Conservation (phyloP, 139 green algal species). For the Micractinium sp. region DNA sequence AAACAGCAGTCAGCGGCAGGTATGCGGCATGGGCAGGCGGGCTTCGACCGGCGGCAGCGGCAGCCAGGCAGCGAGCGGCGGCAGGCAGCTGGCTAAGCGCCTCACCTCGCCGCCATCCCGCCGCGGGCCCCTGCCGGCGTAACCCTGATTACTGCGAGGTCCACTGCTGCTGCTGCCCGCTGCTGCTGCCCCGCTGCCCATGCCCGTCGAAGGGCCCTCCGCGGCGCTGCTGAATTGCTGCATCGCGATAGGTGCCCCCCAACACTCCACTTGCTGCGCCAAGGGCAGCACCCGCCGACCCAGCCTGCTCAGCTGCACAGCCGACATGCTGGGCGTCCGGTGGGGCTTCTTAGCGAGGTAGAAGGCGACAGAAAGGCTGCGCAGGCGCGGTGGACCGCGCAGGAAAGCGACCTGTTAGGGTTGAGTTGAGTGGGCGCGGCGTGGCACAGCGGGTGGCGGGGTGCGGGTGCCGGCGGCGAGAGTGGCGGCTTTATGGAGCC, state of each 20-base stretch:
- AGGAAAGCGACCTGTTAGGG: neutral
- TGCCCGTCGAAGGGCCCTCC: neutral
- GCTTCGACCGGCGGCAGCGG: neutral
- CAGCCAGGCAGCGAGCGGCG: neutral
- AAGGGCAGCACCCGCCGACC: slow-evolving; percentile 12
- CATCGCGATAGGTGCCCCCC: neutral
- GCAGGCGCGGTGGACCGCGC: neutral
- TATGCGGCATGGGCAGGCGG: too few relatives aligned
- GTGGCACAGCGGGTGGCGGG: too few relatives aligned
- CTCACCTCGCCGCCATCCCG: neutral
- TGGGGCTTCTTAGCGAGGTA: neutral
- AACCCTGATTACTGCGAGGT: neutral
- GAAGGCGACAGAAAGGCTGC: neutral
- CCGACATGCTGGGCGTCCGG: neutral
- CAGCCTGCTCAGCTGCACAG: neutral
- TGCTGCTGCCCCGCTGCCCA: slow-evolving; percentile 2
- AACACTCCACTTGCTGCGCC: slow-evolving; percentile 1
- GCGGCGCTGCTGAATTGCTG: slow-evolving; percentile 2
- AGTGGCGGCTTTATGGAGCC: too few relatives aligned
- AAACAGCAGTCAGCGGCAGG: neutral
- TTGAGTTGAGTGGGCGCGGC: neutral
- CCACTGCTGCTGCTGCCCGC: neutral
- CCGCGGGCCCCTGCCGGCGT: neutral
- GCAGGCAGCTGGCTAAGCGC: neutral
- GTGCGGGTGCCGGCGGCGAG: too few relatives aligned